These are phyloP conservation scores for Ichthyophthirius multifiliis DNA, from an alignment of 169 alveolate genomes.

Conservation along the genomic window DNA sequence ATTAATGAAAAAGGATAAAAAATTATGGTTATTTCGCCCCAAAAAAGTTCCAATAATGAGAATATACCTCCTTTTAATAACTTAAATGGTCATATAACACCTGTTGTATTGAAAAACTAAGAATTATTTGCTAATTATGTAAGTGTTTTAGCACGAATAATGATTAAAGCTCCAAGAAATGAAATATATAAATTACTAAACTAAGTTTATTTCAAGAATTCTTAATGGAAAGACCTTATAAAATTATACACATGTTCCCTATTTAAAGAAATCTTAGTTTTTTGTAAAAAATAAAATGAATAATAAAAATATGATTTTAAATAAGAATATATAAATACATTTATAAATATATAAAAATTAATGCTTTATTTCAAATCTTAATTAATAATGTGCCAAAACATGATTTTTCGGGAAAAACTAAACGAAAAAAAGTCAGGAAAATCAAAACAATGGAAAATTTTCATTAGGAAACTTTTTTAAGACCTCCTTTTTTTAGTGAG, in stretches of 20 bases:
- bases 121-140: background rate
- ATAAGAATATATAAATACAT: background rate
- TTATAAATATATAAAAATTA: constrained; percentile 16
- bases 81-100: background rate
- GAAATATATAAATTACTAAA: constrained; percentile 12
- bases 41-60: background rate
- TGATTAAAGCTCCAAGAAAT: constrained; percentile 17
- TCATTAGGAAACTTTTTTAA: background rate
- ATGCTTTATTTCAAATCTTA: constrained; percentile 21
- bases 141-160: background rate
- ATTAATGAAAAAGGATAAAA: background rate
- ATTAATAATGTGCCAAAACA: constrained; percentile 16
- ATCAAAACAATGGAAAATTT: background rate
- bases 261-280: background rate
- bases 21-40: background rate
- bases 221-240: background rate
- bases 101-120: background rate
- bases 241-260: background rate
- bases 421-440: constrained; percentile 13
- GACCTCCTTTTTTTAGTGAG: background rate
- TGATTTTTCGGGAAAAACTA: constrained; percentile 15
- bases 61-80: background rate
- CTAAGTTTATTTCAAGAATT: background rate
- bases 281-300: background rate
- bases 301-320: background rate